Base-by-base conservation (phyloP, 176 grass and related monocot genomes). In the Pontederia paniculata region DNA sequence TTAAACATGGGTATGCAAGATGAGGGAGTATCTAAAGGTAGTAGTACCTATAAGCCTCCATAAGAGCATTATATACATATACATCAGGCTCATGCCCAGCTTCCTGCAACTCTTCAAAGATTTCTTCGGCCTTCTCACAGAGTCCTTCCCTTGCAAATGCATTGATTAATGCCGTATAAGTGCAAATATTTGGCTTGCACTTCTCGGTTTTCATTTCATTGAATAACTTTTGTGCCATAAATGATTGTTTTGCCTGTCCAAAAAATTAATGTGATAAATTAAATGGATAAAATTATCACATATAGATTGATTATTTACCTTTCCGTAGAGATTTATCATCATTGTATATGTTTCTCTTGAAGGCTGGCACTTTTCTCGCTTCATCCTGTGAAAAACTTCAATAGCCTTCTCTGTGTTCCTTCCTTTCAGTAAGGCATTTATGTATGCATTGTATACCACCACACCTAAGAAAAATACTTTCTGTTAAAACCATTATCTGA, bases 181-280 rank as follows among this genome's bases (percentile, higher is more conserved):
- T 96, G 71, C 90, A 96, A 62, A 96, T 96, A 65, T 89, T 96
- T 63, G 90, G 31, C 42, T 89, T 96, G 70, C 85, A 85, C 44
- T 71, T 78, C 12, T 83, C 76, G 13, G 90, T 37, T 21, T 83
- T 89, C 90, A 95, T 95, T 80, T 89, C 82, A 9, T 83, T 76
- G 58, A 96, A 96, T 2, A 89, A 51, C 59, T 83, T 89, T 47
- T 83, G 22, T 4, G 90, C 77, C 42, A 73, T 70, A 70, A 77
- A 70, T 9, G 85, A 84, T 23, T 89, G 85, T 10, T 88, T 96
- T 16, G 90, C 65, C 90, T 96, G 75, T 15, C 0, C 62, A 16
- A 31, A 59, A 74, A 21, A 13, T 73, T 22, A 48, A 57, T 50
- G 44, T 17, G 46, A 56, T 22, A 18, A 51, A 57, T 17, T 46